A percentile compares a stretch with the other conserved stretches of the same genome.
Conservation (phyloP, 2,329 filamentous ascomycete species). For the Sporothrix brunneoviolacea region DNA sequence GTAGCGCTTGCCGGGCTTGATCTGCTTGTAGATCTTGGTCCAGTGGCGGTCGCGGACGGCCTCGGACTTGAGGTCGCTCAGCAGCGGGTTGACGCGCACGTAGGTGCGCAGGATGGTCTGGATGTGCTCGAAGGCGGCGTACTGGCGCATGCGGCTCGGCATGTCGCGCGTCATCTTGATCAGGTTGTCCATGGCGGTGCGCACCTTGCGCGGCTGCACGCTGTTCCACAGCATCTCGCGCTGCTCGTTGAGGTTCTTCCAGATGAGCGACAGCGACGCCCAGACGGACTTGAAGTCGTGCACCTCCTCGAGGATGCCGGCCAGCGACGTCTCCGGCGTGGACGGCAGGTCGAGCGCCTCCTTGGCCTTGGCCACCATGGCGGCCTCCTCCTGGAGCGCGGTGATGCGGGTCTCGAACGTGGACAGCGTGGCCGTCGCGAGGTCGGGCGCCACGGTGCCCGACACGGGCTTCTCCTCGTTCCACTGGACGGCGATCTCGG, state of each 20-base stretch:
- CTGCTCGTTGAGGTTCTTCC: constrained; percentile 91
- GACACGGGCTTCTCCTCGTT: constrained; percentile 96
- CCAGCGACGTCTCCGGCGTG: constrained; percentile 71
- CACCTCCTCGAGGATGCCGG: constrained; percentile 87
- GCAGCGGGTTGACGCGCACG: constrained; percentile 81
- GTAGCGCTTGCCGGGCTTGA: constrained; percentile 89
- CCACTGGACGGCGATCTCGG: constrained; percentile 80
- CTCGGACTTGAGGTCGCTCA: constrained; percentile 90
- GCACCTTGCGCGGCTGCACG: constrained; percentile 88
- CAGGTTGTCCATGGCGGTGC: constrained; percentile 79
- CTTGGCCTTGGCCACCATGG: constrained; percentile 94
- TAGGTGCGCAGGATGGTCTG: constrained; percentile 83
- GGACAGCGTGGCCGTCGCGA: constrained; percentile 74
- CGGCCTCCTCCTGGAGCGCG: constrained; percentile 75
- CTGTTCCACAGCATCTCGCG: constrained; percentile 91
- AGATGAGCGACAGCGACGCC: constrained; percentile 91
- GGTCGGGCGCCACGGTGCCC: constrained; percentile 82
- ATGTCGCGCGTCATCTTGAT: constrained; percentile 99
- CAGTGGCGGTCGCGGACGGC: constrained; percentile 94
- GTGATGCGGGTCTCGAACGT: constrained; percentile 82
- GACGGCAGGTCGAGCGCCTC: constrained; percentile 88
- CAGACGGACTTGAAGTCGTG: constrained; percentile 99
- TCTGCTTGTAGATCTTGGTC: constrained; percentile 94
- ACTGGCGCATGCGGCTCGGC: constrained; percentile 98
- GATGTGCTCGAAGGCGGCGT: constrained; percentile 98